Evolutionary conservation across 805 yeast species (phyloP).

Genomic region (Ogataea pilisensis): DNA sequence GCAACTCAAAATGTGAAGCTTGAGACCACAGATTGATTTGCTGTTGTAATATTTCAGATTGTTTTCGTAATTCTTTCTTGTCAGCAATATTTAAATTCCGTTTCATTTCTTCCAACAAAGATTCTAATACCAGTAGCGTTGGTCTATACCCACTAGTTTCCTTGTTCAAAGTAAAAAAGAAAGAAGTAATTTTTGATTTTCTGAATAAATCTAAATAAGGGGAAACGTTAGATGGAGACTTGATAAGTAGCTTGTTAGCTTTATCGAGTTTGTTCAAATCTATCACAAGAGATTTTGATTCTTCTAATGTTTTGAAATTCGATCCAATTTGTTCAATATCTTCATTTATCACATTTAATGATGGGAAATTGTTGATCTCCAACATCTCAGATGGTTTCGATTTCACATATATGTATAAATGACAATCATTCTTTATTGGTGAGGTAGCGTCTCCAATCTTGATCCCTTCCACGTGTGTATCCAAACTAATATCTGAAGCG

Average conservation of each 20-base stretch:
- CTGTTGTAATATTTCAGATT: constrained; percentile 8
- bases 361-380: constrained; percentile 26
- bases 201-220: constrained; percentile 24
- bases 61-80: constrained; percentile 9
- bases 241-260: constrained; percentile 27
- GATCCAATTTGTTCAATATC: constrained; percentile 10
- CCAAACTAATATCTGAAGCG: constrained; percentile 4
- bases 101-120: constrained; percentile 25
- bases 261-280: constrained; percentile 23
- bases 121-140: constrained; percentile 18
- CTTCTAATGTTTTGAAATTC: constrained; percentile 10
- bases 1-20: constrained; percentile 32
- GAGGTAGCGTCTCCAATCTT: constrained; percentile 2
- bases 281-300: constrained; percentile 11
- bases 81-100: constrained; percentile 9
- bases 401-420: constrained; percentile 28
- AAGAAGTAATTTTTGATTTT: constrained; percentile 25
- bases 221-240: constrained; percentile 25
- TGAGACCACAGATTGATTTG: constrained; percentile 32
- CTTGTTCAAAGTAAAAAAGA: constrained; percentile 24
- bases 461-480: constrained; percentile 13
- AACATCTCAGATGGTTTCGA: constrained; percentile 18
- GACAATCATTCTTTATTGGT: constrained; percentile 17
- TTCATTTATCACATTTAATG: constrained; percentile 20
- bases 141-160: constrained; percentile 31